A percentile compares a stretch with the other conserved stretches of the same genome.
Conservation (phyloP, 495 filamentous ascomycete species). For the Podospora pseudoanserina region DNA sequence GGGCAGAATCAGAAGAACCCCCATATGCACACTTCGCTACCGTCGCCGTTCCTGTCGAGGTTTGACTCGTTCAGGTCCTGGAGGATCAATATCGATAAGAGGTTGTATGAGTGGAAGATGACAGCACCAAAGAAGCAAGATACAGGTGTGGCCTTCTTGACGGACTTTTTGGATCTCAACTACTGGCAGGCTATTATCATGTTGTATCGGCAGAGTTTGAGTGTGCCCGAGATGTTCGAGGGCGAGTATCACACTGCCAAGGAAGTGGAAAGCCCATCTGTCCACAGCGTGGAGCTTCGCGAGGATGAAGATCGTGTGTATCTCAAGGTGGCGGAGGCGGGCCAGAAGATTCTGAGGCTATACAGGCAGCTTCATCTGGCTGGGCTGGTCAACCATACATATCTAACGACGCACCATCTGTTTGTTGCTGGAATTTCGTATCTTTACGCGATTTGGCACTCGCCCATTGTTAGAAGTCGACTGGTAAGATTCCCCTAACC, state of each 20-base stretch:
- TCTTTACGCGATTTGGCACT: conserved; percentile 97
- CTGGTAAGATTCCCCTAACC: conserved; percentile 53
- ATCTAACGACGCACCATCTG: conserved; percentile 91
- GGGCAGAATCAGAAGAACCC: conserved; percentile 60
- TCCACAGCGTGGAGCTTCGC: conserved; percentile 51
- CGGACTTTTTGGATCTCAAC: conserved; percentile 85
- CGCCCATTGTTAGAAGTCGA: conserved; percentile 75
- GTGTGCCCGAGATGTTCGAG: conserved; percentile 78
- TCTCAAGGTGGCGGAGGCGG: conserved; percentile 89
- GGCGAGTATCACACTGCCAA: conserved; percentile 69
- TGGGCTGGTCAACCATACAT: conserved; percentile 91
- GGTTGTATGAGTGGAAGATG: conserved; percentile 83
- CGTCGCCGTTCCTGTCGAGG: conserved; percentile 77
- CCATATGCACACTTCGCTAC: conserved; percentile 72
- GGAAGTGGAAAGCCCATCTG: conserved; percentile 47
- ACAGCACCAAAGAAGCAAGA: conserved; percentile 70
- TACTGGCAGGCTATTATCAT: conserved; percentile 98
- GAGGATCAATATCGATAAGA: conserved; percentile 81
- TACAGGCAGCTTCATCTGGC: conserved; percentile 87
- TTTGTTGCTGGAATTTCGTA: conserved; percentile 98
- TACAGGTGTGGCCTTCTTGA: conserved; percentile 80
- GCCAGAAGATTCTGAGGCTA: conserved; percentile 83
- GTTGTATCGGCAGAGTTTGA: conserved; percentile 88
- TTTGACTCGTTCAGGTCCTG: conserved; percentile 85
- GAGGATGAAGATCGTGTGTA: conserved; percentile 91